These are phyloP conservation scores for Lodderomyces elongisporus DNA, from an alignment of 1,139 yeast species.

Conservation along the genomic window DNA sequence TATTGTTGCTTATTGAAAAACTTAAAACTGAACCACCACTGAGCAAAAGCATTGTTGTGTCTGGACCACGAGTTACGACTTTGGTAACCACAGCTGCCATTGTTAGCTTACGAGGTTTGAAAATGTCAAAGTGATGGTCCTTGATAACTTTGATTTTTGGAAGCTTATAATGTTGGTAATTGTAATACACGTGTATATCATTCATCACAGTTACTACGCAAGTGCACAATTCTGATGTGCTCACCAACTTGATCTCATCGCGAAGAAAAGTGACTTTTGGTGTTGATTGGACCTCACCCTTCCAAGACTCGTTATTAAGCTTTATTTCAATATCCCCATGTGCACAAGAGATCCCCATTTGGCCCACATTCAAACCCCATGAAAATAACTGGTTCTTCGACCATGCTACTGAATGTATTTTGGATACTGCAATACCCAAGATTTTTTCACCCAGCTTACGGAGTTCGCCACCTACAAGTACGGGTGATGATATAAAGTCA, in stretches of 20 bases:
- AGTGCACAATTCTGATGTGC: constrained; percentile 70
- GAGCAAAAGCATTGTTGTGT: constrained; percentile 39
- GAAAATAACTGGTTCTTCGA: constrained; percentile 48
- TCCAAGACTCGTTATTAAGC: constrained; percentile 22
- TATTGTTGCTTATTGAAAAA: constrained; percentile 31
- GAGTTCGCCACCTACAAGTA: constrained; percentile 47
- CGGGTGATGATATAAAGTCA: constrained; percentile 44
- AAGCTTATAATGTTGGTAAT: constrained; percentile 51
- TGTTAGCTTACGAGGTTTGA: constrained; percentile 49
- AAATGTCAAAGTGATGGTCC: constrained; percentile 46
- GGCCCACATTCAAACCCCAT: constrained; percentile 89
- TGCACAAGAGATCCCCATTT: constrained; percentile 55
- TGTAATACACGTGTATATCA: constrained; percentile 59
- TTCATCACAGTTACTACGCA: constrained; percentile 56
- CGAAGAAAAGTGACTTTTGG: constrained; percentile 46
- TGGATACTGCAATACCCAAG: constrained; percentile 62
- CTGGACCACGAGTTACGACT: constrained; percentile 30
- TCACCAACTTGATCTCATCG: constrained; percentile 51
- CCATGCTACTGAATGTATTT: constrained; percentile 65
- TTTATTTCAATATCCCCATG: constrained; percentile 23
- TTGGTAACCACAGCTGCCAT: constrained; percentile 32
- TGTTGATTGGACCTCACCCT: constrained; percentile 30
- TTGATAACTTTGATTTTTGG: constrained; percentile 31
- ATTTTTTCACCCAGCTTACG: constrained; percentile 22
- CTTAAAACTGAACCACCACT: constrained; percentile 49